Conservation (phyloP, 495 filamentous ascomycete genomes). For the Trichocladium antarcticum region DNA sequence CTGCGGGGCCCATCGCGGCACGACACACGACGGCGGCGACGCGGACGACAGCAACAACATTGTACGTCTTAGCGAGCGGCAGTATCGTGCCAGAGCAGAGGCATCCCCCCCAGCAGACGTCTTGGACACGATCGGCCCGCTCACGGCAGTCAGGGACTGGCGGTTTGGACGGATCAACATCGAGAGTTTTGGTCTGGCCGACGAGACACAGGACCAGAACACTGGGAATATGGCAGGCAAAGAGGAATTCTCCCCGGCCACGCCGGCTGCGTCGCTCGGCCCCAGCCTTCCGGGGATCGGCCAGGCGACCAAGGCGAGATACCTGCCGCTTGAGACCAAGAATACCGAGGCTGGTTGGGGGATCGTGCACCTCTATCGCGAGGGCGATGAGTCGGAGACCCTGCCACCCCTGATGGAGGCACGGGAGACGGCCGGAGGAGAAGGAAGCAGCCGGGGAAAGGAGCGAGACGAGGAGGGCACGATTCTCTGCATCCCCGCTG, state of each 20-base stretch:
- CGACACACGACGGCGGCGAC: neutral
- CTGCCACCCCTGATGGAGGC: constrained; percentile 14
- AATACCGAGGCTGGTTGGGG: constrained; percentile 82
- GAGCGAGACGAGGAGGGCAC: constrained; percentile 36
- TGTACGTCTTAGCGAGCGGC: constrained; percentile 22
- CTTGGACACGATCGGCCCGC: constrained; percentile 27
- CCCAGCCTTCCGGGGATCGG: constrained; percentile 36
- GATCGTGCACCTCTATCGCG: constrained; percentile 86
- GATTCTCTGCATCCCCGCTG: constrained; percentile 88
- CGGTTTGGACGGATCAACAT: constrained; percentile 36
- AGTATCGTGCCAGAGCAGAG: constrained; percentile 20
- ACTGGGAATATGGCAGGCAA: constrained; percentile 2
- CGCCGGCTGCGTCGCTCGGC: constrained; percentile 33
- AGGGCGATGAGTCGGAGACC: constrained; percentile 52
- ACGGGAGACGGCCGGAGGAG: neutral
- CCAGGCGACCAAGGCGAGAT: constrained; percentile 58
- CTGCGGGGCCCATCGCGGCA: constrained; percentile 32
- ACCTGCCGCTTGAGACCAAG: constrained; percentile 60
- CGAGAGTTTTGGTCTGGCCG: constrained; percentile 33
- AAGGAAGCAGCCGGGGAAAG: neutral
- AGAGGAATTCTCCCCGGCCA: constrained; percentile 5
- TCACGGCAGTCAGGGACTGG: constrained; percentile 36
- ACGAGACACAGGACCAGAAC: neutral
- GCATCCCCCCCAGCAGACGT: constrained; percentile 21
- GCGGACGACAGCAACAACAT: constrained; percentile 9